Percentiles rank a stretch among this genome's conserved stretches.
Conservation (phyloP, 768 basidiomycete genomes). For the Terana coerulea region DNA sequence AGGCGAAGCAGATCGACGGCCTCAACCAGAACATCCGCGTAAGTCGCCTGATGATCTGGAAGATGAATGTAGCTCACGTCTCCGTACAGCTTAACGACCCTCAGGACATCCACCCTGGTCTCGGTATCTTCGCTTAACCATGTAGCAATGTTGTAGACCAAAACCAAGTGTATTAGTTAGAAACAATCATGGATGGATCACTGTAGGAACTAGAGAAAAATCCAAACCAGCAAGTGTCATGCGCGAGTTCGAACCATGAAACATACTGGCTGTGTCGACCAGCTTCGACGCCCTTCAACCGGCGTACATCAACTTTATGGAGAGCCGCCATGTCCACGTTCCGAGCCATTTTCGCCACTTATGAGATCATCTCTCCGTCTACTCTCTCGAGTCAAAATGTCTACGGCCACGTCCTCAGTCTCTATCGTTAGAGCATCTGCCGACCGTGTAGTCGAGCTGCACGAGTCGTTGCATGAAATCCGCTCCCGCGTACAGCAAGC, state of each 20-base stretch:
- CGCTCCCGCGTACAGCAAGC: conserved; percentile 40
- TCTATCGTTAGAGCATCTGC: conserved; percentile 12
- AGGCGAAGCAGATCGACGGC: conserved; percentile 51
- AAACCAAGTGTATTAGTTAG: neutral
- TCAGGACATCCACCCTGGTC: conserved; percentile 55
- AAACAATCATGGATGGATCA: neutral
- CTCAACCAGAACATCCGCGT: conserved; percentile 67
- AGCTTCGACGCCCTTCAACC: neutral
- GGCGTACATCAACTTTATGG: neutral
- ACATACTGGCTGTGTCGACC: too few relatives aligned
- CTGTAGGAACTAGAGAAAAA: too few relatives aligned
- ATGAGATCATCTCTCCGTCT: conserved; percentile 2
- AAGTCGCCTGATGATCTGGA: conserved; percentile 22
- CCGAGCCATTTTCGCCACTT: neutral
- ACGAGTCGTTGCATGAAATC: conserved; percentile 50
- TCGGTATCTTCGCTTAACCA: conserved; percentile 67
- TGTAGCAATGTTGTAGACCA: neutral
- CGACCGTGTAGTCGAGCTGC: conserved; percentile 40
- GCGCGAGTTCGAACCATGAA: too few relatives aligned
- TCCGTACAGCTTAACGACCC: conserved; percentile 63
- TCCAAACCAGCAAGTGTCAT: too few relatives aligned
- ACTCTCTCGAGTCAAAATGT: neutral
- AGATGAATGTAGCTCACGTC: conserved; percentile 3
- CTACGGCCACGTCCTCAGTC: neutral
- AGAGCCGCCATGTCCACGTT: neutral